Evolutionary conservation across 2,329 filamentous ascomycete genomes (phyloP).

Genomic region (Akanthomyces dipterigenus): DNA sequence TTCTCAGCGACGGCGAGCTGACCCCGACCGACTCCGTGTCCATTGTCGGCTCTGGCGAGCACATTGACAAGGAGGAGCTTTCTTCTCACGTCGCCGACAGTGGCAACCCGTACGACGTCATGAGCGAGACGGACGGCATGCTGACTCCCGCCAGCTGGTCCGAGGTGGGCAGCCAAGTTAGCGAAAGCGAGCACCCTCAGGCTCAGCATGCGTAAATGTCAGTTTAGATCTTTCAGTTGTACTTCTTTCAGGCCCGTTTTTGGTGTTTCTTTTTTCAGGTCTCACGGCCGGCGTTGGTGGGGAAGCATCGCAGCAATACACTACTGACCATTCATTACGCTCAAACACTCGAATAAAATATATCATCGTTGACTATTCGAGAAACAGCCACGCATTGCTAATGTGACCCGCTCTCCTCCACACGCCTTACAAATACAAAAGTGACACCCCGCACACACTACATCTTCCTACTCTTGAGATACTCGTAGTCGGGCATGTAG

Average conservation of each 20-base stretch:
- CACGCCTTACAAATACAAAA: background rate
- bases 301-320: background rate
- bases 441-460: background rate
- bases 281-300: constrained; percentile 4
- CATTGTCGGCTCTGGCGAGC: constrained; percentile 44
- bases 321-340: background rate
- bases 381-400: background rate
- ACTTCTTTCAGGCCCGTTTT: background rate
- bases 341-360: background rate
- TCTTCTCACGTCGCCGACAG: constrained; percentile 32
- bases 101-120: constrained; percentile 42
- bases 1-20: constrained; percentile 45
- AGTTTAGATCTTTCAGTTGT: background rate
- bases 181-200: constrained; percentile 39
- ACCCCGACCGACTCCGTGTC: constrained; percentile 56
- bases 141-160: constrained; percentile 58
- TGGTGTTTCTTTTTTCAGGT: background rate
- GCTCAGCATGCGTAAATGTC: background rate
- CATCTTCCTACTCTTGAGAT: constrained; percentile 7
- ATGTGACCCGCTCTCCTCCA: background rate
- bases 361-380: background rate
- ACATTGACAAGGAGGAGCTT: constrained; percentile 36
- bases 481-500: constrained; percentile 4
- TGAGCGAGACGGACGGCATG: constrained; percentile 55
- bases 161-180: constrained; percentile 57